Percentiles rank a stretch among this genome's conserved stretches.
These are phyloP conservation scores for Sonneratia alba DNA, from an alignment of 345 rosid species.

Conservation along the genomic window DNA sequence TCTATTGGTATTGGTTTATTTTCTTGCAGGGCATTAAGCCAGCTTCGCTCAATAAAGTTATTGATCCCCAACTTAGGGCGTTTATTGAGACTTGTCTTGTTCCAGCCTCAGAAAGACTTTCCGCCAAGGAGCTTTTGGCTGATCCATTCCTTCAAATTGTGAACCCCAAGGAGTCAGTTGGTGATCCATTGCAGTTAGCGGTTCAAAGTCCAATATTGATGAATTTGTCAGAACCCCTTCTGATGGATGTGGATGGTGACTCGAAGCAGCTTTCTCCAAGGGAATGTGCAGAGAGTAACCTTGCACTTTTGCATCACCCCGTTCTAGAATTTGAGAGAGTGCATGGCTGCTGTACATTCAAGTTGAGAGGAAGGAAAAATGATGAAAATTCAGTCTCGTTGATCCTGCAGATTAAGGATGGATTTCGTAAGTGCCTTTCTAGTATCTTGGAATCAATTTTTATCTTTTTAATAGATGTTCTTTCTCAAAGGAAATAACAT, in stretches of 20 bases:
- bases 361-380: slow-evolving; percentile 38
- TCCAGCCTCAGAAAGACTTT: slow-evolving; percentile 46
- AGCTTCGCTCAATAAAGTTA: slow-evolving; percentile 47
- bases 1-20: background rate
- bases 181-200: slow-evolving; percentile 17
- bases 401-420: slow-evolving; percentile 48
- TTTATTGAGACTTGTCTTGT: slow-evolving; percentile 59
- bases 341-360: slow-evolving; percentile 35
- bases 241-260: slow-evolving; percentile 52
- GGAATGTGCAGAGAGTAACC: slow-evolving; percentile 28
- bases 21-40: slow-evolving; percentile 55
- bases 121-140: slow-evolving; percentile 53
- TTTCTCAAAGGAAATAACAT: background rate
- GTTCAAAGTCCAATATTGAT: slow-evolving; percentile 22
- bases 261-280: slow-evolving; percentile 35
- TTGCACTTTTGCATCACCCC: slow-evolving; percentile 21
- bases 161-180: slow-evolving; percentile 27
- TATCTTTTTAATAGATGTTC: background rate
- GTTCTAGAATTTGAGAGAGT: slow-evolving; percentile 36
- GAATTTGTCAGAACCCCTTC: slow-evolving; percentile 25
- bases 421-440: slow-evolving; percentile 26
- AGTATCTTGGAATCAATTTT: background rate
- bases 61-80: slow-evolving; percentile 37
- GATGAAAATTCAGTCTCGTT: slow-evolving; percentile 42
- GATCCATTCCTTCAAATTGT: slow-evolving; percentile 42